Conservation (phyloP, 2,329 filamentous ascomycete species). For the Alternaria triticina region DNA sequence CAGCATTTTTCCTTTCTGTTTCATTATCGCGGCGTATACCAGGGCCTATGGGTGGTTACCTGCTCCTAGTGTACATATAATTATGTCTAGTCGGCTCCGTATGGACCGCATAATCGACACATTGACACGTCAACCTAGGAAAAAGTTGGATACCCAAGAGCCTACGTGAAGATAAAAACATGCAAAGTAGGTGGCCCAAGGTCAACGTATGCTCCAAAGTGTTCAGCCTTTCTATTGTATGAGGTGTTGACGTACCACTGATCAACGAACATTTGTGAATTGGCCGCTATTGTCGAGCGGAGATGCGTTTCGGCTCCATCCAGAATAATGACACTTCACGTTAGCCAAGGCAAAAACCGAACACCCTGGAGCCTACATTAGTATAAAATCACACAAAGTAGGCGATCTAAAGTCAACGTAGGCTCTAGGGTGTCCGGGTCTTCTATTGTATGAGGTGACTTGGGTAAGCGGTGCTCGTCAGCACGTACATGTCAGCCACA, state of each 20-base stretch:
- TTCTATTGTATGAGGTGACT: background rate
- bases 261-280: background rate
- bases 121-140: background rate
- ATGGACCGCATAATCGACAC: background rate
- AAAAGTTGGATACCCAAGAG: too few species aligned
- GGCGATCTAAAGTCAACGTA: background rate
- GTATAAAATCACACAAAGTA: background rate
- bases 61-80: background rate
- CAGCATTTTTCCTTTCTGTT: background rate
- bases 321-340: too few species aligned
- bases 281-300: background rate
- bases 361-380: background rate
- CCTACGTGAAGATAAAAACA: too few species aligned
- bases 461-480: background rate
- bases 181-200: too few species aligned
- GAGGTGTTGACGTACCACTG: background rate
- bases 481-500: background rate
- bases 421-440: background rate
- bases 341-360: background rate
- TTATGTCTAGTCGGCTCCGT: background rate
- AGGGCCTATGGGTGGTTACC: background rate
- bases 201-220: too few species aligned
- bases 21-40: background rate
- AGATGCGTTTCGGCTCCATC: background rate
- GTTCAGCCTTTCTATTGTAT: too few species aligned